These are phyloP conservation scores for Pseudogymnoascus sp. DNA, from an alignment of 2,329 filamentous ascomycete genomes.

Conservation along the genomic window DNA sequence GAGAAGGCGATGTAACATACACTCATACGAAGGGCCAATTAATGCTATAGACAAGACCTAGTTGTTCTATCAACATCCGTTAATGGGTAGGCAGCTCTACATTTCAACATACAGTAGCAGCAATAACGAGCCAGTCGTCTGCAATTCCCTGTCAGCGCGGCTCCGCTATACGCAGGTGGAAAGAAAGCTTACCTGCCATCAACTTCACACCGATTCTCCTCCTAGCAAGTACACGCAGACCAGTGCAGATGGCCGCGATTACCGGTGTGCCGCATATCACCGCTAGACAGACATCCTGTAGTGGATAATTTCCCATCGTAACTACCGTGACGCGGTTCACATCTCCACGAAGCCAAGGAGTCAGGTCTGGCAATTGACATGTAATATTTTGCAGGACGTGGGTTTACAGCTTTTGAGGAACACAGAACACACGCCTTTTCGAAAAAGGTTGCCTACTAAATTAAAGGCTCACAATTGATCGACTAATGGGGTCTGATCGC, in stretches of 20 bases:
- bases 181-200: background rate
- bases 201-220: background rate
- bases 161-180: background rate
- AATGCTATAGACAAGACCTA: background rate
- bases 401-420: background rate
- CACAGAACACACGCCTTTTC: background rate
- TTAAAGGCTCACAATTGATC: background rate
- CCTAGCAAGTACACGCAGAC: background rate
- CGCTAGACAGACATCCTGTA: background rate
- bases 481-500: background rate
- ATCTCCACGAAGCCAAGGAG: background rate
- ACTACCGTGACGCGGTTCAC: background rate
- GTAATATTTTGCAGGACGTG: background rate
- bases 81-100: background rate
- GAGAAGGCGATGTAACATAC: background rate
- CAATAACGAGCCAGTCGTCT: slow-evolving; percentile 3
- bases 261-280: background rate
- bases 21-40: background rate
- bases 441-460: background rate
- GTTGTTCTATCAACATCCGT: background rate
- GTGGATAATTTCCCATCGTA: slow-evolving; percentile 1
- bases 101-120: background rate
- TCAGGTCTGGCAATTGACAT: background rate
- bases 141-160: background rate
- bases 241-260: background rate